These are phyloP conservation scores for Gossypium turneri DNA, from an alignment of 345 rosid species.

Conservation along the genomic window DNA sequence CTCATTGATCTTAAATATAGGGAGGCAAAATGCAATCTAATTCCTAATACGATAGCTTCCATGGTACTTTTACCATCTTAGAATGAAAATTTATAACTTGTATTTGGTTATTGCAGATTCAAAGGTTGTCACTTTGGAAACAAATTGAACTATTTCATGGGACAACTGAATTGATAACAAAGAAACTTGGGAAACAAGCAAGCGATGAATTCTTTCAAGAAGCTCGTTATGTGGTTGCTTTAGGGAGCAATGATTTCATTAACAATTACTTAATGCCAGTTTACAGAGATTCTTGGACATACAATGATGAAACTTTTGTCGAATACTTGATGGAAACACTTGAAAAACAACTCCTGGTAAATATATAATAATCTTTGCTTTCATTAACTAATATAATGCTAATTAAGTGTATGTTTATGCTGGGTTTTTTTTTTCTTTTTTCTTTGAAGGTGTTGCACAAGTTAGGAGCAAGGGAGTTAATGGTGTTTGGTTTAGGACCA, in stretches of 20 bases:
- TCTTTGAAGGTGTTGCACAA: slow-evolving; percentile 43
- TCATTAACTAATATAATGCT: background rate
- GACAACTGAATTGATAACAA: slow-evolving; percentile 47
- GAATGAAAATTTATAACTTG: background rate
- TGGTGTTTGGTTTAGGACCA: slow-evolving; percentile 90
- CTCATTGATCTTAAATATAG: too few relatives aligned
- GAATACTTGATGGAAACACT: slow-evolving; percentile 73
- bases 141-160: slow-evolving; percentile 81
- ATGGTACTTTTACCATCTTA: background rate
- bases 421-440: background rate
- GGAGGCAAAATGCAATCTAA: too few relatives aligned
- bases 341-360: slow-evolving; percentile 57
- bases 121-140: slow-evolving; percentile 62
- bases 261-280: slow-evolving; percentile 95
- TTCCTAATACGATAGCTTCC: too few relatives aligned
- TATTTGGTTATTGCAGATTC: slow-evolving; percentile 46
- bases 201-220: slow-evolving; percentile 69
- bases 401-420: background rate
- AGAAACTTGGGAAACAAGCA: slow-evolving; percentile 46
- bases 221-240: slow-evolving; percentile 66
- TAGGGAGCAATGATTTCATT: slow-evolving; percentile 98
- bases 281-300: slow-evolving; percentile 79
- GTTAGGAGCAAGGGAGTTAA: slow-evolving; percentile 66
- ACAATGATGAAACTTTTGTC: slow-evolving; percentile 66
- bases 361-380: background rate